phyloP scores from a whole-genome alignment of 225 moss, liverwort and hornwort species.

The Asterella californica region DNA sequence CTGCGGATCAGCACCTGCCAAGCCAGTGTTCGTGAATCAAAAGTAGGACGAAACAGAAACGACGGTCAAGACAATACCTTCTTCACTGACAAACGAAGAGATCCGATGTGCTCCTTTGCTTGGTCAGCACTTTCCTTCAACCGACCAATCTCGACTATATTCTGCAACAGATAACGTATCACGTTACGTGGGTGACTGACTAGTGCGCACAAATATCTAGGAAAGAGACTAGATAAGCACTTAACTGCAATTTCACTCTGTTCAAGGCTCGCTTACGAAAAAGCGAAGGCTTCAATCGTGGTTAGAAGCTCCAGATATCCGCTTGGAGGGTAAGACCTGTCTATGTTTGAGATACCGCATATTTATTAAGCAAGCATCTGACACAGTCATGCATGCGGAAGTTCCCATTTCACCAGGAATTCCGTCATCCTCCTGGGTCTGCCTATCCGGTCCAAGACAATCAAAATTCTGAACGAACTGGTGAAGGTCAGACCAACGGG shows the following conservation, averaged over 20 bases:
- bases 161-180: constrained; percentile 28
- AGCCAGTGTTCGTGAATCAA: not conserved
- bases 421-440: not conserved
- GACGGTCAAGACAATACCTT: constrained; percentile 36
- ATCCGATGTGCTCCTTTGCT: constrained; percentile 60
- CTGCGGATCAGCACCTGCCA: constrained; percentile 1
- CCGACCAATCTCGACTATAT: constrained; percentile 55
- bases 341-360: no score
- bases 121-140: constrained; percentile 70
- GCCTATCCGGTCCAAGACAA: not conserved
- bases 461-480: not conserved
- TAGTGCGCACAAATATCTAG: not conserved
- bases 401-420: no score
- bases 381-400: no score
- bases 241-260: no score
- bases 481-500: not conserved
- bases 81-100: constrained; percentile 54
- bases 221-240: no score
- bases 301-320: not conserved
- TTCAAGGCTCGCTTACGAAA: no score
- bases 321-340: not conserved
- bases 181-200: not conserved
- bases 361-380: no score
- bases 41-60: not conserved
- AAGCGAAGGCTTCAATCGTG: not conserved